phyloP scores from a whole-genome alignment of 805 yeast species.

The Starmerella roubikii region DNA sequence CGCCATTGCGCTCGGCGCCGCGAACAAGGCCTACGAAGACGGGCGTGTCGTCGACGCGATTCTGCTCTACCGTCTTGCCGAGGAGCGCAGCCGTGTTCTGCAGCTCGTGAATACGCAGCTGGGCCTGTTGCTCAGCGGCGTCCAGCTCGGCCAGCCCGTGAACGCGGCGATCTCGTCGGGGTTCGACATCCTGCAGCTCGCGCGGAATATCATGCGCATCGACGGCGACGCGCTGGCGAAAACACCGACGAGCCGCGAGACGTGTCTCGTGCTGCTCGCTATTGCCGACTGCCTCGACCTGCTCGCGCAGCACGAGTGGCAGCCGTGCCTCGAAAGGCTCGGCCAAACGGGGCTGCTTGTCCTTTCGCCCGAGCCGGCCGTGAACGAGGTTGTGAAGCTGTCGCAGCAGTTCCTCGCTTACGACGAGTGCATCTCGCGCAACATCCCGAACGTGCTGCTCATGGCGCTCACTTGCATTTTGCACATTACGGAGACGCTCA shows the following conservation, averaged over 20 bases:
- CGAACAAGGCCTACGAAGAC: conserved; percentile 77
- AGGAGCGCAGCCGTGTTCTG: conserved; percentile 73
- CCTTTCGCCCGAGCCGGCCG: conserved; percentile 31
- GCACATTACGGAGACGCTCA: conserved; percentile 33
- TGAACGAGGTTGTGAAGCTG: conserved; percentile 45
- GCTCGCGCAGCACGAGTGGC: conserved; percentile 46
- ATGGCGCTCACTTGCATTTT: conserved; percentile 70
- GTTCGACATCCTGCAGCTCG: conserved; percentile 27
- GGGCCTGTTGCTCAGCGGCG: conserved; percentile 61
- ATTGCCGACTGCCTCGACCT: conserved; percentile 54
- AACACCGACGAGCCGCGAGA: conserved; percentile 39
- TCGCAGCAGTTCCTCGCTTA: conserved; percentile 55
- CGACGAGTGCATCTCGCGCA: conserved; percentile 61
- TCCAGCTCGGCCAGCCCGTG: conserved; percentile 52
- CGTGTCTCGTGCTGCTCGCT: conserved; percentile 49
- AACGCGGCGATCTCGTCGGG: conserved; percentile 15
- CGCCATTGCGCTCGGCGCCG: conserved; percentile 72
- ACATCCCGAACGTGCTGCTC: conserved; percentile 64
- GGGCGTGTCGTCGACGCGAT: conserved; percentile 80
- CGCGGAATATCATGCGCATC: conserved; percentile 27
- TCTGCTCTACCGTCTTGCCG: conserved; percentile 72
- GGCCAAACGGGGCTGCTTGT: conserved; percentile 57
- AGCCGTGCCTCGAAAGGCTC: conserved; percentile 40
- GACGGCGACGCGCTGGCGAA: conserved; percentile 29
- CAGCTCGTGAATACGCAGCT: conserved; percentile 57